Conservation (phyloP, 371 early-diverging fungal species). For the Mucor plumbeus region DNA sequence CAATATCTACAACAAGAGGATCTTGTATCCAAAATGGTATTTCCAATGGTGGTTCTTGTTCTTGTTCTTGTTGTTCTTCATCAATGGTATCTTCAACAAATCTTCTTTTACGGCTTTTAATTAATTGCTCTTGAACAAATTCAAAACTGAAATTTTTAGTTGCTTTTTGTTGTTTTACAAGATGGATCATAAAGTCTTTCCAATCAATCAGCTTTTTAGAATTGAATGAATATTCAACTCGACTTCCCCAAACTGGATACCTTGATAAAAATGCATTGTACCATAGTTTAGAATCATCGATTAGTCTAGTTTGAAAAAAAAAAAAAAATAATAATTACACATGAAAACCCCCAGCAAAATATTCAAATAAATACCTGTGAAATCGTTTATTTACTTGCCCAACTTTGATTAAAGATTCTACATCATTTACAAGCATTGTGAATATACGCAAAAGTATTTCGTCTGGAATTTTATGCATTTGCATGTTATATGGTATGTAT, state of each 20-base stretch:
- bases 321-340: no score
- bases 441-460: slow-evolving; percentile 31
- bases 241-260: slow-evolving; percentile 32
- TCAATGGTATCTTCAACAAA: neutral
- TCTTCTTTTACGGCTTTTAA: slow-evolving; percentile 1
- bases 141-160: slow-evolving; percentile 26
- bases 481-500: slow-evolving; percentile 2
- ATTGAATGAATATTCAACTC: slow-evolving; percentile 23
- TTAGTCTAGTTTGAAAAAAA: slow-evolving; percentile 15
- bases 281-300: slow-evolving; percentile 35
- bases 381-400: slow-evolving; percentile 11
- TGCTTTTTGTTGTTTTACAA: slow-evolving; percentile 29
- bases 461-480: slow-evolving; percentile 39
- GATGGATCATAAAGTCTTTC: slow-evolving; percentile 36
- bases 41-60: neutral
- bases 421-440: slow-evolving; percentile 14
- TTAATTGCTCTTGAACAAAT: slow-evolving; percentile 27
- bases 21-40: slow-evolving; percentile 39
- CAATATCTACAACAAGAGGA: slow-evolving; percentile 41
- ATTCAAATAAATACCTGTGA: slow-evolving; percentile 1
- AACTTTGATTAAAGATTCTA: neutral
- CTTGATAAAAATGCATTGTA: slow-evolving; percentile 24
- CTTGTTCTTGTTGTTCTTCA: neutral
- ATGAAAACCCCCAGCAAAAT: no score
- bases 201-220: slow-evolving; percentile 26